A percentile compares a stretch with the other conserved stretches of the same genome.
phyloP scores from a whole-genome alignment of 163 green algal genomes.

The Chloromonas sp. region DNA sequence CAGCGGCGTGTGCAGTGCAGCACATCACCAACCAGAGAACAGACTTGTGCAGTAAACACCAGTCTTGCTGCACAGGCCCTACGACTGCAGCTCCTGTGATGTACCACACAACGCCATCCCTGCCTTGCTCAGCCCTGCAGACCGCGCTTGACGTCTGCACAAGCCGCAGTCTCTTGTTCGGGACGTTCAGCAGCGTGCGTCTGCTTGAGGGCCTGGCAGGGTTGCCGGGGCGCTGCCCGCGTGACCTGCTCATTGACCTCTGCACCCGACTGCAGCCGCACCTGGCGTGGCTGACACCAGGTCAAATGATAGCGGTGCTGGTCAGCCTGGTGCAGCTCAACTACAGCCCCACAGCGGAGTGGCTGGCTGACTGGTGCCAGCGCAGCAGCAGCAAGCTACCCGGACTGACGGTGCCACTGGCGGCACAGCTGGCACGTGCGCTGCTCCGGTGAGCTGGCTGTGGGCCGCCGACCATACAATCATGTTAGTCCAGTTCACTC shows the following conservation, averaged over 20 bases:
- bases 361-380: not conserved
- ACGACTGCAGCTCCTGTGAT: not conserved
- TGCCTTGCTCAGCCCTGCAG: not conserved
- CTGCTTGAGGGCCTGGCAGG: not conserved
- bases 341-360: not conserved
- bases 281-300: not conserved
- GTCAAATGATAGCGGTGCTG: not conserved
- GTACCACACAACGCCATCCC: not conserved
- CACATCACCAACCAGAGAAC: too few relatives aligned
- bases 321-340: not conserved
- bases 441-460: not conserved
- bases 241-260: not conserved
- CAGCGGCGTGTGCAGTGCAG: not conserved
- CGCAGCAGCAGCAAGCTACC: not conserved
- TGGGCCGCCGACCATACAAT: not conserved
- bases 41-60: too few relatives aligned
- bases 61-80: too few relatives aligned
- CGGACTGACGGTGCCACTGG: not conserved
- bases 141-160: too few relatives aligned
- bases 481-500: not conserved
- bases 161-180: too few relatives aligned
- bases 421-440: not conserved
- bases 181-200: not conserved
- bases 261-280: not conserved
- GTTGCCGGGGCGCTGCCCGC: not conserved